These are phyloP conservation scores for Luvunga scandens DNA, from an alignment of 345 rosid species.

Conservation along the genomic window DNA sequence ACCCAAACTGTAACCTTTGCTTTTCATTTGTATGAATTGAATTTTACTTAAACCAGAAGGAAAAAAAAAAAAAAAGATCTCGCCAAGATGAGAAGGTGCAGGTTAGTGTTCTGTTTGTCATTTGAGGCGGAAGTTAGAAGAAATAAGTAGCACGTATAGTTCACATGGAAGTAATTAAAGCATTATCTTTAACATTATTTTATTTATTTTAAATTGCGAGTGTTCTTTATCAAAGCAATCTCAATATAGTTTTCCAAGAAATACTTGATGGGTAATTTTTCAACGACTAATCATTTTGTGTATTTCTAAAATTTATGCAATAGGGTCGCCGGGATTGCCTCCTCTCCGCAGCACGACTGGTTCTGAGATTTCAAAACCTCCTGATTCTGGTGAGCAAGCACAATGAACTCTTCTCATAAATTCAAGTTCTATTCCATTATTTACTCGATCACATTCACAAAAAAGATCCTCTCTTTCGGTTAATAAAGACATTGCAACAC, in stretches of 20 bases:
- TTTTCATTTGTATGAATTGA: no score
- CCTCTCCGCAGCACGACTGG: conserved; percentile 37
- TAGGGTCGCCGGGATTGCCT: conserved; percentile 43
- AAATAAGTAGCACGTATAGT: background rate
- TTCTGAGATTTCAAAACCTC: conserved; percentile 30
- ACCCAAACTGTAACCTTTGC: no score
- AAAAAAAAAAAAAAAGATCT: background rate
- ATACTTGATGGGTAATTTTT: background rate
- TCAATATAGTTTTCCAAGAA: no score
- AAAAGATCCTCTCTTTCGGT: background rate
- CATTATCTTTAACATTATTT: no score
- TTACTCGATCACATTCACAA: background rate
- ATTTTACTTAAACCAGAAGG: no score
- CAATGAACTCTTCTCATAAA: background rate
- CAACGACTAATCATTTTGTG: background rate
- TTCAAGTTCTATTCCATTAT: background rate
- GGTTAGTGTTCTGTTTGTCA: background rate
- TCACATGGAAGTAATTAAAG: no score
- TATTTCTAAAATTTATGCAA: conserved; percentile 1
- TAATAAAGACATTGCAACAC: background rate
- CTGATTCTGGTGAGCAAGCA: conserved; percentile 28
- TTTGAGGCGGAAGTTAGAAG: background rate
- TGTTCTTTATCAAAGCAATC: no score
- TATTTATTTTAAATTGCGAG: no score
- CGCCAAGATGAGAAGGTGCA: background rate